These are phyloP conservation scores for Wickerhamomyces ciferrii DNA, from an alignment of 805 yeast genomes.

Conservation along the genomic window DNA sequence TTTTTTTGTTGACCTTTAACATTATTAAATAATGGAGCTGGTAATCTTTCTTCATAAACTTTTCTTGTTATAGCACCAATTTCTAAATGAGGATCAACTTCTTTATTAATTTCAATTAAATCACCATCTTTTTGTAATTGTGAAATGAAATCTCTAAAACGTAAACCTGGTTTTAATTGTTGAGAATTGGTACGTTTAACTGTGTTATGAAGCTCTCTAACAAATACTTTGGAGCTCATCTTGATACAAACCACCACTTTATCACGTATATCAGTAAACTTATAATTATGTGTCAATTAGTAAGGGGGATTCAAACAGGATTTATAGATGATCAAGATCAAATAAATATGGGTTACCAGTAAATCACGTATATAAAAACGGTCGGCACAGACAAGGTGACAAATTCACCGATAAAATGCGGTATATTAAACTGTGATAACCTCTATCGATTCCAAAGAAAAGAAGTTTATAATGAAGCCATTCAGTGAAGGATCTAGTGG, in stretches of 20 bases:
- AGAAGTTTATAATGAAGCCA: no score
- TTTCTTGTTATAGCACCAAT: slow-evolving; percentile 25
- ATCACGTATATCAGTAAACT: no score
- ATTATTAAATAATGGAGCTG: slow-evolving; percentile 22
- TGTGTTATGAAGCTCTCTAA: background rate
- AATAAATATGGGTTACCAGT: no score
- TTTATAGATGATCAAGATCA: no score
- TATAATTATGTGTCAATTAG: no score
- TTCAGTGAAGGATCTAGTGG: no score
- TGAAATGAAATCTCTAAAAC: slow-evolving; percentile 22
- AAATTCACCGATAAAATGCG: no score
- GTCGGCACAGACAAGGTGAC: no score
- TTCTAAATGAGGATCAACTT: slow-evolving; percentile 22
- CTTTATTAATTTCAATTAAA: slow-evolving; percentile 17
- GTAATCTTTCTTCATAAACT: slow-evolving; percentile 17
- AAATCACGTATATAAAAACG: background rate
- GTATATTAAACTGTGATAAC: no score
- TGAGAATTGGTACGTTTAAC: background rate
- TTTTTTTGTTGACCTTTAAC: slow-evolving; percentile 10
- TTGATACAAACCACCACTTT: background rate
- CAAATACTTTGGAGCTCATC: background rate
- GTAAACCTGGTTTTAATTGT: slow-evolving; percentile 15
- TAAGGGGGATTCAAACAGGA: no score
- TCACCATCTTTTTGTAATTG: slow-evolving; percentile 19
- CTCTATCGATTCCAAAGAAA: no score